Conservation (phyloP, 352 stramenopile species). For the Thalassiosira hispida region DNA sequence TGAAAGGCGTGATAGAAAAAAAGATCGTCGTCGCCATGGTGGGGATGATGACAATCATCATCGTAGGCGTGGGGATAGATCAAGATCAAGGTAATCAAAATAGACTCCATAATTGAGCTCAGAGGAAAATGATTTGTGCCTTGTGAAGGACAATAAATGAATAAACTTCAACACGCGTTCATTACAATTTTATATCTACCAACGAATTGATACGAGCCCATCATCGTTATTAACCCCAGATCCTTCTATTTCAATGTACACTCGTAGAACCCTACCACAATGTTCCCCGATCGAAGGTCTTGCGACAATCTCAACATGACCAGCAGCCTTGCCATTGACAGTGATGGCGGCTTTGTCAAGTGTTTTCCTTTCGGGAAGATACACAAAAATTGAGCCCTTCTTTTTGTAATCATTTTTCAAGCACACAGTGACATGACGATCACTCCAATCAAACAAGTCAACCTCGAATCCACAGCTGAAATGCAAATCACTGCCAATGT, state of each 20-base stretch:
- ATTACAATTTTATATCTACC: no score
- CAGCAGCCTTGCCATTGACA: slow-evolving; percentile 34
- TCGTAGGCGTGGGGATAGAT: slow-evolving; percentile 8
- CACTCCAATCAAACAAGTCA: slow-evolving; percentile 56
- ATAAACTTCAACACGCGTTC: no score
- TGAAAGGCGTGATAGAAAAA: slow-evolving; percentile 4
- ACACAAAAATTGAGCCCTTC: slow-evolving; percentile 51
- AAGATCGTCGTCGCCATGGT: slow-evolving; percentile 1
- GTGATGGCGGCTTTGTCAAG: slow-evolving; percentile 16
- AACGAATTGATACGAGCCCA: slow-evolving; percentile 35
- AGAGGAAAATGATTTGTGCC: neutral
- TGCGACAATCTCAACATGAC: slow-evolving; percentile 34
- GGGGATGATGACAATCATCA: slow-evolving; percentile 15
- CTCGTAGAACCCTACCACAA: slow-evolving; percentile 26
- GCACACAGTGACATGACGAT: slow-evolving; percentile 21
- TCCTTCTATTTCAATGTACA: slow-evolving; percentile 33
- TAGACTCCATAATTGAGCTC: neutral
- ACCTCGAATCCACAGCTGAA: slow-evolving; percentile 86
- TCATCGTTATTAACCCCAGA: slow-evolving; percentile 18
- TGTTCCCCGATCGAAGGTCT: slow-evolving; percentile 40
- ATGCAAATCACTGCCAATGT: slow-evolving; percentile 85
- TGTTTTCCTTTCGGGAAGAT: slow-evolving; percentile 27
- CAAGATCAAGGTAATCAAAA: slow-evolving; percentile 2
- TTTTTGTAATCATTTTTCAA: slow-evolving; percentile 63
- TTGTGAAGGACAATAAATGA: no score